phyloP scores from a whole-genome alignment of 2,329 filamentous ascomycete species.

The Ophiostoma quercus region DNA sequence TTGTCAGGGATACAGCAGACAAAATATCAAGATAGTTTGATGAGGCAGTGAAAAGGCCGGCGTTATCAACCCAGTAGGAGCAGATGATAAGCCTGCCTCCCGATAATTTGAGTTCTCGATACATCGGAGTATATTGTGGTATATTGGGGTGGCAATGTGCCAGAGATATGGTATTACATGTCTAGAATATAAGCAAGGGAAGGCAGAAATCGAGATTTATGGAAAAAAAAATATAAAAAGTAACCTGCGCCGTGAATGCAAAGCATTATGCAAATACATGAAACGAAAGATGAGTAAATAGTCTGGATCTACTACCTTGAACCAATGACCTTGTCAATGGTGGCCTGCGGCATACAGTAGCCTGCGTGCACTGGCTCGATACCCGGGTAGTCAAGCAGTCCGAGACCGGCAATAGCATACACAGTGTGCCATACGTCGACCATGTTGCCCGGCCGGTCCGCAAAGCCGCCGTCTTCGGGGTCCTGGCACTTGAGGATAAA shows the following conservation, averaged over 20 bases:
- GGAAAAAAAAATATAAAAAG: background rate
- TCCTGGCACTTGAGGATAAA: conserved; percentile 93
- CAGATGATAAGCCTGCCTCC: background rate
- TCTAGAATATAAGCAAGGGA: background rate
- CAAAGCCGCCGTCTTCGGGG: conserved; percentile 72
- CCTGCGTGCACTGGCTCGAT: conserved; percentile 78
- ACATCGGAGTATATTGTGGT: background rate
- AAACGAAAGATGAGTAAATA: background rate
- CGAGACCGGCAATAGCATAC: conserved; percentile 84
- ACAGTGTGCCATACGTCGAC: conserved; percentile 95
- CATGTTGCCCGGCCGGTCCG: conserved; percentile 87
- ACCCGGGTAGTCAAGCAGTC: conserved; percentile 71
- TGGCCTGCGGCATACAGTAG: conserved; percentile 74
- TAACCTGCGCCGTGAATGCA: conserved; percentile 8
- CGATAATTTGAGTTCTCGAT: background rate
- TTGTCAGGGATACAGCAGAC: background rate
- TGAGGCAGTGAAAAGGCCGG: background rate
- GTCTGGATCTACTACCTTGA: background rate
- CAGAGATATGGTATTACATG: background rate
- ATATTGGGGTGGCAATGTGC: background rate
- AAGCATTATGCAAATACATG: conserved; percentile 1
- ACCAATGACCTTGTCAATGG: conserved; percentile 55
- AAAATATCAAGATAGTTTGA: background rate
- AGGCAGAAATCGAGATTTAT: background rate
- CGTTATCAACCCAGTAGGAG: background rate